A percentile compares a stretch with the other conserved stretches of the same genome.
Conservation (phyloP, 305 asterid species). For the Ajuga reptans region DNA sequence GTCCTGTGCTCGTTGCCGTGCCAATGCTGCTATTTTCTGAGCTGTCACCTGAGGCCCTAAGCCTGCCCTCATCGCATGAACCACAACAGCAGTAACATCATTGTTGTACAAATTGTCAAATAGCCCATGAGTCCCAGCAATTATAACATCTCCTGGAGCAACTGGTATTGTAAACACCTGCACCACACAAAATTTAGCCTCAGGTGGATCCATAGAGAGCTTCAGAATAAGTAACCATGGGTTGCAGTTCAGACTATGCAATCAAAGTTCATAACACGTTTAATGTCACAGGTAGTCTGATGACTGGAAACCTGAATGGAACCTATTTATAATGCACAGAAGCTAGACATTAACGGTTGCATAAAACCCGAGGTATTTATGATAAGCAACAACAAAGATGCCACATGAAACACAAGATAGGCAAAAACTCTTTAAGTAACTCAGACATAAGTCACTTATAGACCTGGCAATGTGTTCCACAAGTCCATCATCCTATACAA, state of each 20-base stretch:
- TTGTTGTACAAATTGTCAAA: slow-evolving; percentile 85
- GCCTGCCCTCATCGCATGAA: slow-evolving; percentile 81
- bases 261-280: background rate
- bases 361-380: background rate
- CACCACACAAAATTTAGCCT: slow-evolving; percentile 24
- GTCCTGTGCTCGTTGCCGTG: slow-evolving; percentile 88
- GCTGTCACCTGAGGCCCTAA: slow-evolving; percentile 87
- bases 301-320: background rate
- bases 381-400: background rate
- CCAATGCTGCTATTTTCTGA: slow-evolving; percentile 89
- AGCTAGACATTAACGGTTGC: background rate
- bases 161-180: slow-evolving; percentile 82
- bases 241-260: background rate
- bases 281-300: background rate
- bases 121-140: slow-evolving; percentile 94
- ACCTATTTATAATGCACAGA: background rate
- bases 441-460: background rate
- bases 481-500: background rate
- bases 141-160: slow-evolving; percentile 89
- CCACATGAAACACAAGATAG: background rate
- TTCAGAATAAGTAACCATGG: background rate
- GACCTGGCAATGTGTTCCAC: background rate
- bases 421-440: background rate
- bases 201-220: background rate
- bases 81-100: slow-evolving; percentile 79